Conservation (phyloP, 345 rosid species). For the Fremontodendron californicum region DNA sequence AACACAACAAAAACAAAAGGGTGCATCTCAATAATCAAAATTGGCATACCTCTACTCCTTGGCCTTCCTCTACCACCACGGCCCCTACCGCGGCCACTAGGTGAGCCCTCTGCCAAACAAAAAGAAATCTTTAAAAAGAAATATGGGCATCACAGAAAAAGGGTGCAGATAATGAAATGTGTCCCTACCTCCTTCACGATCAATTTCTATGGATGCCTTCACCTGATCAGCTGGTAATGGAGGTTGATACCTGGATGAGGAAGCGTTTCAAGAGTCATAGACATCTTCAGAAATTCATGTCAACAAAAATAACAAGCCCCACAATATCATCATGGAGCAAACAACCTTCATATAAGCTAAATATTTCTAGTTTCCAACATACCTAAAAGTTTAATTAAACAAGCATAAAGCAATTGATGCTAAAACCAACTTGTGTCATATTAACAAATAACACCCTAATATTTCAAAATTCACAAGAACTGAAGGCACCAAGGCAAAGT, state of each 20-base stretch:
- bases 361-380: background rate
- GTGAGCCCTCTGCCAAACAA: constrained; percentile 54
- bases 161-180: background rate
- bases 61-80: constrained; percentile 64
- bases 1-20: background rate
- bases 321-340: background rate
- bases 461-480: background rate
- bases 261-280: background rate
- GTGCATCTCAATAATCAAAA: background rate
- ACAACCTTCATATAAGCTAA: background rate
- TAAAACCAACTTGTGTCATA: background rate
- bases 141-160: background rate
- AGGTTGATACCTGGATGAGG: constrained; percentile 55
- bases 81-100: constrained; percentile 64
- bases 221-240: constrained; percentile 68
- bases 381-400: background rate
- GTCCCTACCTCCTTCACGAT: constrained; percentile 60
- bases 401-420: background rate
- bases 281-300: background rate
- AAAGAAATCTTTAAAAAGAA: background rate
- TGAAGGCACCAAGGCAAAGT: background rate
- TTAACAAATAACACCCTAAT: background rate
- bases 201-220: constrained; percentile 42
- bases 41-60: constrained; percentile 38
- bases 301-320: background rate